Conservation (phyloP, 2,329 filamentous ascomycete genomes). For the Westerdykella aurantiaca region DNA sequence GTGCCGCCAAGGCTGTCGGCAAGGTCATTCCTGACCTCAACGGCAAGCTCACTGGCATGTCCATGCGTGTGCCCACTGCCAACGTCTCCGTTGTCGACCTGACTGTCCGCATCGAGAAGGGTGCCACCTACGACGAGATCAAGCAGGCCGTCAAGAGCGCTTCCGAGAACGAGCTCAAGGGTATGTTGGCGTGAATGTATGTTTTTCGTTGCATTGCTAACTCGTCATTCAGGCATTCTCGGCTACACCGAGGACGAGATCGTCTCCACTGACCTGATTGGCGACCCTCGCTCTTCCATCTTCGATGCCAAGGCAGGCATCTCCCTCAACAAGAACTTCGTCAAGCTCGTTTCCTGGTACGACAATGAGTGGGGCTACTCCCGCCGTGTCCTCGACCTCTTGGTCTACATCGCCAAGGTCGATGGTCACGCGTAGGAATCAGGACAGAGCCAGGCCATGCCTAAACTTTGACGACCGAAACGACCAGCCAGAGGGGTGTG, state of each 20-base stretch:
- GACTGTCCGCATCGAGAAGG: slow-evolving; percentile 90
- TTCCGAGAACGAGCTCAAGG: slow-evolving; percentile 77
- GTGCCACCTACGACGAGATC: slow-evolving; percentile 82
- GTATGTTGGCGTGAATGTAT: slow-evolving; percentile 44
- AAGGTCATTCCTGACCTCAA: slow-evolving; percentile 98
- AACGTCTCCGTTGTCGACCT: slow-evolving; percentile 99
- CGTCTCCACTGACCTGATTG: slow-evolving; percentile 90
- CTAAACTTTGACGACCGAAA: slow-evolving; percentile 24
- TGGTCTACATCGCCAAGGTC: slow-evolving; percentile 43
- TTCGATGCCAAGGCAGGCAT: slow-evolving; percentile 99
- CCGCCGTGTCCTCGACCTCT: slow-evolving; percentile 59
- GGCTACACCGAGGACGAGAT: slow-evolving; percentile 96
- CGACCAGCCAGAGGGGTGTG: no score
- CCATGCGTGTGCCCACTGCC: slow-evolving; percentile 96
- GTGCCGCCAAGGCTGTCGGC: slow-evolving; percentile 99
- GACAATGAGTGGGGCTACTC: slow-evolving; percentile 99
- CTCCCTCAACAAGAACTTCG: slow-evolving; percentile 95
- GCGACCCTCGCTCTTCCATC: slow-evolving; percentile 91
- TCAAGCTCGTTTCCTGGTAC: slow-evolving; percentile 98
- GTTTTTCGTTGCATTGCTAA: slow-evolving; percentile 11
- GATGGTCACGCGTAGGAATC: slow-evolving; percentile 41
- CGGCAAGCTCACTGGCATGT: slow-evolving; percentile 99
- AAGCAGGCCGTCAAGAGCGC: slow-evolving; percentile 84
- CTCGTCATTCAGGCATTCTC: slow-evolving; percentile 62
- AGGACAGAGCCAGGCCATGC: slow-evolving; percentile 33